A percentile compares a stretch with the other conserved stretches of the same genome.
These are phyloP conservation scores for Tripterygium wilfordii DNA, from an alignment of 177 flowering plant species.

Conservation along the genomic window DNA sequence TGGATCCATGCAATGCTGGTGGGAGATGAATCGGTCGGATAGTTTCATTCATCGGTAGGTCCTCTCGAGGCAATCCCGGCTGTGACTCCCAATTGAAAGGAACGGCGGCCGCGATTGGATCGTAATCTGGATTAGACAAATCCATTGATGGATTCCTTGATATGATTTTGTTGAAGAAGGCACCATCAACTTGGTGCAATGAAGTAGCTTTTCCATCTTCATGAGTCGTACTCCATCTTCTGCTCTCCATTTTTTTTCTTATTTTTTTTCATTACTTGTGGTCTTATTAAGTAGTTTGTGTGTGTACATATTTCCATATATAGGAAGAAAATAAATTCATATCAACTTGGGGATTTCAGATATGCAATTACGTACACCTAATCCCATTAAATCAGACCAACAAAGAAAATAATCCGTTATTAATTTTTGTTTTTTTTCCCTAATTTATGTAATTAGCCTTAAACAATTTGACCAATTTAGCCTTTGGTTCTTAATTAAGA, in stretches of 20 bases:
- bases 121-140: slow-evolving; percentile 9
- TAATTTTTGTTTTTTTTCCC: too few relatives aligned
- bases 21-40: too few relatives aligned
- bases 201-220: not conserved
- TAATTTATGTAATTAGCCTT: too few relatives aligned
- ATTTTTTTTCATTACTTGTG: not conserved
- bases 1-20: too few relatives aligned
- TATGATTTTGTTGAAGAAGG: slow-evolving; percentile 19
- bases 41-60: too few relatives aligned
- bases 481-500: too few relatives aligned
- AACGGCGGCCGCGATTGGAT: slow-evolving; percentile 2
- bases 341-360: not conserved
- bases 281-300: not conserved
- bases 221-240: not conserved
- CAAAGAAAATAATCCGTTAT: too few relatives aligned
- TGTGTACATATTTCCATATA: not conserved
- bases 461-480: too few relatives aligned
- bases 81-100: slow-evolving; percentile 37
- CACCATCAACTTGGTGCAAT: slow-evolving; percentile 18
- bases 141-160: slow-evolving; percentile 21
- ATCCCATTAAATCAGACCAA: too few relatives aligned
- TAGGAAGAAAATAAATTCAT: not conserved
- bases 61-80: slow-evolving; percentile 30
- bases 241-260: slow-evolving; percentile 1
- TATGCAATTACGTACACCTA: not conserved